Conservation (phyloP, 352 stramenopile genomes). For the Pilasporangium apinafurcum region DNA sequence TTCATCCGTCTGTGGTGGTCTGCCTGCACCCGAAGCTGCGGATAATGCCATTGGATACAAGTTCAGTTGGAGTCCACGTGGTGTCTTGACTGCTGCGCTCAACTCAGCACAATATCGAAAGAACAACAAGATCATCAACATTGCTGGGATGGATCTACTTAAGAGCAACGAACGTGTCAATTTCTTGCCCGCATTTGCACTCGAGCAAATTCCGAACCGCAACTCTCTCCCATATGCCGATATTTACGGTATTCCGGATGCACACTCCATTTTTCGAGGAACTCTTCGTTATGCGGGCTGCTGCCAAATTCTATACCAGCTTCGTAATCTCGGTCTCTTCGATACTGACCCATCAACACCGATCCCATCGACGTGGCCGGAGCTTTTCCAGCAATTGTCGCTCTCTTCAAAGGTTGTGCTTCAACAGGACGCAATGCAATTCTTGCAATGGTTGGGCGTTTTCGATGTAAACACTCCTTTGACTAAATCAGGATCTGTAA, state of each 20-base stretch:
- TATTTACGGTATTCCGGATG: slow-evolving; percentile 93
- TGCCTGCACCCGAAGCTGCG: slow-evolving; percentile 91
- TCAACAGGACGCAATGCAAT: slow-evolving; percentile 47
- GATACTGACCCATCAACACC: slow-evolving; percentile 46
- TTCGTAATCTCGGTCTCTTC: slow-evolving; percentile 89
- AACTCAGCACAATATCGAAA: slow-evolving; percentile 89
- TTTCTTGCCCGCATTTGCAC: slow-evolving; percentile 87
- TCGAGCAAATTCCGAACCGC: slow-evolving; percentile 95
- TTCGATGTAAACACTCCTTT: slow-evolving; percentile 47
- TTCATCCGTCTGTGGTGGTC: slow-evolving; percentile 92
- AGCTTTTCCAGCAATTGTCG: slow-evolving; percentile 67
- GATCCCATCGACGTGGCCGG: slow-evolving; percentile 69
- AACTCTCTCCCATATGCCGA: slow-evolving; percentile 90
- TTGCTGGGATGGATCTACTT: slow-evolving; percentile 86
- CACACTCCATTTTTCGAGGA: slow-evolving; percentile 89
- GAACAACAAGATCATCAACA: slow-evolving; percentile 77
- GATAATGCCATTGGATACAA: slow-evolving; percentile 97
- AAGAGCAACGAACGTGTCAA: slow-evolving; percentile 75
- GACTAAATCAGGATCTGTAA: slow-evolving; percentile 43
- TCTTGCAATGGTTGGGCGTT: slow-evolving; percentile 76
- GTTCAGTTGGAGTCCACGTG: slow-evolving; percentile 95
- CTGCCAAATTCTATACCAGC: slow-evolving; percentile 86
- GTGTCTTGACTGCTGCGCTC: slow-evolving; percentile 90
- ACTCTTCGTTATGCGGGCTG: slow-evolving; percentile 94
- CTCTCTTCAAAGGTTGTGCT: slow-evolving; percentile 23